Base-by-base conservation (phyloP, 2,329 filamentous ascomycete species). In the Paradendryphiella salina region DNA sequence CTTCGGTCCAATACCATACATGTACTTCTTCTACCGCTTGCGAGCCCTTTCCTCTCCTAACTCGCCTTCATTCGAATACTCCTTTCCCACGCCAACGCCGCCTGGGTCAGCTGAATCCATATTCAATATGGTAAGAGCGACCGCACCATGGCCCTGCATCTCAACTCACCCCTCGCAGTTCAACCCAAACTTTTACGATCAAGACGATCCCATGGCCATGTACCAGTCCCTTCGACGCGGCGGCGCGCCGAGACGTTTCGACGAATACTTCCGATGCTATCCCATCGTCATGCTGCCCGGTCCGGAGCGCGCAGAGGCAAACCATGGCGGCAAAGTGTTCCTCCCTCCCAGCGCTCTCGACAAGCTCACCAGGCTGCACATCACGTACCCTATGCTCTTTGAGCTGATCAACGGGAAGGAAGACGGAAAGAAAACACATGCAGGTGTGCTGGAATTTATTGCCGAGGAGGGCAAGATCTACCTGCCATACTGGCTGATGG, bases 251-350 rank as follows among this genome's bases (percentile, higher is more conserved):
- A 88, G 90, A 65, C 89, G 92, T 54, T 99, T 99, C 78, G 93
- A 99, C 75, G 94, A 99, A 75, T 97, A 96, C 79, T 97, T 96
- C 77, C 87, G 94, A 67, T 96, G 92, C 79, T 99, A 97, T 70
- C 94, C 94, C 35, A 83, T 96, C 66, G 86, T 87, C 65, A 97
- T 99, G 92, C 85, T 96, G 56, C 90, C 92, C 10, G 92, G 93
- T 2, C 85, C 90, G 31, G 92, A 96, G 66, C 84, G 94, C 61
- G 88, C 89, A 44, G 87, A 92, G 61, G 86, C 96, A 56, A 97
- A 97, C 79, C 92, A 94, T 71, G 94, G 94, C 62, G 95, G 93
- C 75, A 99, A 99, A 79, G 93, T 99, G 65, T 90, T 99, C 71
- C 85, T 99, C 57, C 94, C 94, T n/a, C 89, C 94, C 0, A 96